A percentile compares a stretch with the other conserved stretches of the same genome.
phyloP scores from a whole-genome alignment of 306 rosid species.

The Casuarina glauca region DNA sequence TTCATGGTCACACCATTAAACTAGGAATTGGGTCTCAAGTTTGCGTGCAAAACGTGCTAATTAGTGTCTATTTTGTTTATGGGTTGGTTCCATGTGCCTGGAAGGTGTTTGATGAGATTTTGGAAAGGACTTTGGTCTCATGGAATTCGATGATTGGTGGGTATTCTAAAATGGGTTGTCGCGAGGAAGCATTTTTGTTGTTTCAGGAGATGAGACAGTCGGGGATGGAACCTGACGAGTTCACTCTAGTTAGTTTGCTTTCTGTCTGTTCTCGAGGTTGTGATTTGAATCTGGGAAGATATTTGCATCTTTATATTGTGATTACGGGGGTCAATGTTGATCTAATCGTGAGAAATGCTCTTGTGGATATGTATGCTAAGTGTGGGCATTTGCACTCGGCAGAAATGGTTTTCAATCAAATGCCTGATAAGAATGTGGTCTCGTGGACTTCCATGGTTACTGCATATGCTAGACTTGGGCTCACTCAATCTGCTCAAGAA shows the following conservation, averaged over 20 bases:
- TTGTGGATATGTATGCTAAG: slow-evolving; percentile 73
- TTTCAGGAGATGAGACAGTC: slow-evolving; percentile 50
- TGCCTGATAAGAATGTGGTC: slow-evolving; percentile 56
- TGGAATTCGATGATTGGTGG: slow-evolving; percentile 78
- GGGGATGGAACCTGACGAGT: slow-evolving; percentile 52
- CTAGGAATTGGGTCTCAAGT: slow-evolving; percentile 53
- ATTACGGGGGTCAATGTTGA: slow-evolving; percentile 50
- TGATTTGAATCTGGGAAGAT: slow-evolving; percentile 52
- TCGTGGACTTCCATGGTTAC: slow-evolving; percentile 66
- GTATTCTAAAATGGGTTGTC: slow-evolving; percentile 47
- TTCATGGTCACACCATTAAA: slow-evolving; percentile 59
- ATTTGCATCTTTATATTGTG: slow-evolving; percentile 49
- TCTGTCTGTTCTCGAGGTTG: slow-evolving; percentile 59
- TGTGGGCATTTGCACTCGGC: slow-evolving; percentile 57
- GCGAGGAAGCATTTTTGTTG: slow-evolving; percentile 39
- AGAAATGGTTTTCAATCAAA: slow-evolving; percentile 39
- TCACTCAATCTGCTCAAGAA: slow-evolving; percentile 38
- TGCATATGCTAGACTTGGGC: slow-evolving; percentile 64
- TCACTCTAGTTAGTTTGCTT: slow-evolving; percentile 65
- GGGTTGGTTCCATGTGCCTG: slow-evolving; percentile 44
- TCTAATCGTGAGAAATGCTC: slow-evolving; percentile 56
- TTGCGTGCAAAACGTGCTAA: slow-evolving; percentile 55
- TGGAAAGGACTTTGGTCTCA: slow-evolving; percentile 53
- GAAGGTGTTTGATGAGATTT: slow-evolving; percentile 58
- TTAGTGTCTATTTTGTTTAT: slow-evolving; percentile 45